phyloP scores from a whole-genome alignment of 1,139 yeast genomes.

The Nakaseomyces bracarensis region DNA sequence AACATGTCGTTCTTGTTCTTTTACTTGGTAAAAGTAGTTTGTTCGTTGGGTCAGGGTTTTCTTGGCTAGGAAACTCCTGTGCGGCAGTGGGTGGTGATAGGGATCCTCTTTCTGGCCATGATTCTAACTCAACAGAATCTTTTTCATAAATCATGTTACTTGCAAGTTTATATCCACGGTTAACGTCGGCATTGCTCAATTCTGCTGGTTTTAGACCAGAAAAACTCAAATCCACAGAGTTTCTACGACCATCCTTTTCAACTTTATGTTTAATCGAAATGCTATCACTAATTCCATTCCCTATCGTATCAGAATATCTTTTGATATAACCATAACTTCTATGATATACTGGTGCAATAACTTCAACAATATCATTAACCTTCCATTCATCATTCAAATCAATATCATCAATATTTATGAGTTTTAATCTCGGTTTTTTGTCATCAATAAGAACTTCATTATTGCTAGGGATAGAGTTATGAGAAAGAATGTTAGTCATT shows the following conservation, averaged over 20 bases:
- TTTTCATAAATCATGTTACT: slow-evolving; percentile 12
- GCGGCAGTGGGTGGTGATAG: background rate
- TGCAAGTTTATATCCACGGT: background rate
- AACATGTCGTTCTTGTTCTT: slow-evolving; percentile 22
- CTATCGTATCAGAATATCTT: background rate
- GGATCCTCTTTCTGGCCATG: slow-evolving; percentile 20
- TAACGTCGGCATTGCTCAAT: background rate
- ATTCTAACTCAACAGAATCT: slow-evolving; percentile 23
- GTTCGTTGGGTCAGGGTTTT: slow-evolving; percentile 3
- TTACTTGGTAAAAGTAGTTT: slow-evolving; percentile 16
- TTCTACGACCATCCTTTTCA: slow-evolving; percentile 8
- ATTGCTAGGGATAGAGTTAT: background rate
- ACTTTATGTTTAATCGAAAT: slow-evolving; percentile 5
- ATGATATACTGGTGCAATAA: slow-evolving; percentile 22
- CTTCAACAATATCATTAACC: slow-evolving; percentile 18
- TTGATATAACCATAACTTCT: slow-evolving; percentile 5
- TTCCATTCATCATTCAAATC: slow-evolving; percentile 20
- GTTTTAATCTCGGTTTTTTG: slow-evolving; percentile 15
- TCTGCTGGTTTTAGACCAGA: background rate
- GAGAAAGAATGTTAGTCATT: slow-evolving; percentile 5
- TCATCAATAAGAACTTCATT: background rate
- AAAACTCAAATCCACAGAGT: slow-evolving; percentile 1
- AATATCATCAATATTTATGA: slow-evolving; percentile 22
- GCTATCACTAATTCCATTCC: slow-evolving; percentile 3
- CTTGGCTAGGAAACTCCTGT: background rate